phyloP scores from a whole-genome alignment of 2,329 filamentous ascomycete species.

The Lachnellula hyalina region DNA sequence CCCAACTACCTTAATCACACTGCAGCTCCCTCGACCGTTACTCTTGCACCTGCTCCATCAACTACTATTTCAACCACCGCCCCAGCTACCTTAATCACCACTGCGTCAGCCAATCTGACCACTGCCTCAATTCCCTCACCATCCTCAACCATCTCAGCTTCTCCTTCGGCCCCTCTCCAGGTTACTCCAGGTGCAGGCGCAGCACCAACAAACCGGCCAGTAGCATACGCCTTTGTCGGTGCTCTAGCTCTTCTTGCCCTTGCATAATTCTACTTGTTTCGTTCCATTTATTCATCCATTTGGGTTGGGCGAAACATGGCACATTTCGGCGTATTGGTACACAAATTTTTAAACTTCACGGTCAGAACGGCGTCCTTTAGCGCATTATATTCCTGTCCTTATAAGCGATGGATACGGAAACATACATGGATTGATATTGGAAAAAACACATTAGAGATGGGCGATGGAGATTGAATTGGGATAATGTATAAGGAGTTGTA shows the following conservation, averaged over 20 bases:
- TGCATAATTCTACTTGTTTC: slow-evolving; percentile 9
- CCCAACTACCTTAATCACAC: too few relatives aligned
- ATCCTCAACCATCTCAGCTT: not conserved
- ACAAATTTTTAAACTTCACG: not conserved
- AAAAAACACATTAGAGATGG: not conserved
- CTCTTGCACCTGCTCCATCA: slow-evolving; percentile 1
- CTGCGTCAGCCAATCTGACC: not conserved
- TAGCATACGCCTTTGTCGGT: slow-evolving; percentile 23
- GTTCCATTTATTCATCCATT: too few relatives aligned
- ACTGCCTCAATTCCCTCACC: not conserved
- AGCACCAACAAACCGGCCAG: slow-evolving; percentile 20
- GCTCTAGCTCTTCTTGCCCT: slow-evolving; percentile 28
- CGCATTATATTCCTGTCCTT: not conserved
- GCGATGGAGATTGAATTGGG: not conserved
- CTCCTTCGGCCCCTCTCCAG: slow-evolving; percentile 19
- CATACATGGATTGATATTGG: not conserved
- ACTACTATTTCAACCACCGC: slow-evolving; percentile 3
- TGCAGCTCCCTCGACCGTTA: slow-evolving; percentile 5
- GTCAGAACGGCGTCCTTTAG: not conserved
- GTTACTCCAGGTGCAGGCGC: slow-evolving; percentile 7
- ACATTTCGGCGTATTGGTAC: not conserved
- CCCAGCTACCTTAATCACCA: too few relatives aligned
- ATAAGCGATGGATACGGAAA: not conserved
- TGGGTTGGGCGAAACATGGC: not conserved
- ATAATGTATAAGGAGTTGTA: not conserved